Evolutionary conservation across 805 yeast species (phyloP).

Genomic region (Blastobotrys chiropterorum): DNA sequence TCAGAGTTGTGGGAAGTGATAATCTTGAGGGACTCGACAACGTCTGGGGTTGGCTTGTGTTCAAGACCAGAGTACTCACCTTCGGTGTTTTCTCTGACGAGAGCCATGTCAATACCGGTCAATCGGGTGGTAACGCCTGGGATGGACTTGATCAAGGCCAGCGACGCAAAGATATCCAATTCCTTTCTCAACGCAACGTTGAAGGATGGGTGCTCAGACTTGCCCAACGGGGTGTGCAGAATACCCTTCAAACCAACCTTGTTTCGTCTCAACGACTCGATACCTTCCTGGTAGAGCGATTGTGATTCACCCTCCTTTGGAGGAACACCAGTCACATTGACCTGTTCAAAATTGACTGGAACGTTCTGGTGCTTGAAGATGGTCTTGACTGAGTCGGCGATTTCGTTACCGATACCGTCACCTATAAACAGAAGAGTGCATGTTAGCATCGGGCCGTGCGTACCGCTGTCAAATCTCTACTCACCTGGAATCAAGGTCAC

Average conservation of each 20-base stretch:
- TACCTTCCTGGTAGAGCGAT: slow-evolving; percentile 69
- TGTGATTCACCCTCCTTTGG: slow-evolving; percentile 27
- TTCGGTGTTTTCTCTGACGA: slow-evolving; percentile 98
- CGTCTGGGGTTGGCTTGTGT: slow-evolving; percentile 96
- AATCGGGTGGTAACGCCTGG: slow-evolving; percentile 92
- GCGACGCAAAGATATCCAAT: slow-evolving; percentile 89
- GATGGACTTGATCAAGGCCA: slow-evolving; percentile 87
- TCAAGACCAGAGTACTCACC: slow-evolving; percentile 99
- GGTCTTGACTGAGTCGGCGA: slow-evolving; percentile 86
- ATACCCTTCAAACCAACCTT: slow-evolving; percentile 96
- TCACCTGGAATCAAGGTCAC: slow-evolving; percentile 81
- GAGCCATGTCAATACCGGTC: slow-evolving; percentile 82
- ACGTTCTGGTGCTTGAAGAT: slow-evolving; percentile 82
- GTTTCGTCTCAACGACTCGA: slow-evolving; percentile 87
- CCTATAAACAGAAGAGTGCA: slow-evolving; percentile 46
- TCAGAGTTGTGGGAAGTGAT: slow-evolving; percentile 92
- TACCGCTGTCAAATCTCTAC: slow-evolving; percentile 4
- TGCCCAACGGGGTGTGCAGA: slow-evolving; percentile 81
- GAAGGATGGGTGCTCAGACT: slow-evolving; percentile 73
- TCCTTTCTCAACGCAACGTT: slow-evolving; percentile 97
- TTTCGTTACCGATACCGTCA: slow-evolving; percentile 96
- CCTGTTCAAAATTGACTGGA: slow-evolving; percentile 88
- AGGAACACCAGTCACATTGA: slow-evolving; percentile 51
- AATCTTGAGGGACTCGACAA: slow-evolving; percentile 92
- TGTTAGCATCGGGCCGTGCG: slow-evolving; percentile 3